phyloP scores from a whole-genome alignment of 805 yeast species.

The Candida coquimbonensis region DNA sequence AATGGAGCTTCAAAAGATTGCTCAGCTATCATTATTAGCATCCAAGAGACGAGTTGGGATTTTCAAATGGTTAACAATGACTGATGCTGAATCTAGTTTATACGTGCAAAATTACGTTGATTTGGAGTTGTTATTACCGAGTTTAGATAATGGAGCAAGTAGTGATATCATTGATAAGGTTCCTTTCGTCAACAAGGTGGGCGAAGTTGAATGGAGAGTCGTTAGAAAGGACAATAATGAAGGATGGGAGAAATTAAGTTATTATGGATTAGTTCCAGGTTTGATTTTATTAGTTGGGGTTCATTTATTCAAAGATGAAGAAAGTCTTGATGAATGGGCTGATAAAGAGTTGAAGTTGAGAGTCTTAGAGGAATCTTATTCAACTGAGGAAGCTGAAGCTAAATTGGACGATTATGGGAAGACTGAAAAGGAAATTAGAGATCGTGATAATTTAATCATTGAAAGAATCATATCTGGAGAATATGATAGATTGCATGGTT shows the following conservation, averaged over 20 bases:
- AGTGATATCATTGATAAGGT: slow-evolving; percentile 75
- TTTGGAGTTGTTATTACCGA: slow-evolving; percentile 45
- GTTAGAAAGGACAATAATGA: slow-evolving; percentile 70
- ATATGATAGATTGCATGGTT: slow-evolving; percentile 61
- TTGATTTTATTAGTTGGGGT: slow-evolving; percentile 49
- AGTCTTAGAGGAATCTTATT: slow-evolving; percentile 58
- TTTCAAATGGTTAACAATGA: slow-evolving; percentile 39
- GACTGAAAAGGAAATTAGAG: slow-evolving; percentile 48
- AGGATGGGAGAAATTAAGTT: slow-evolving; percentile 79
- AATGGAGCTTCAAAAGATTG: slow-evolving; percentile 62
- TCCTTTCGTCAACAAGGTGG: slow-evolving; percentile 75
- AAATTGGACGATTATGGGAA: slow-evolving; percentile 30
- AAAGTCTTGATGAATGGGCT: slow-evolving; percentile 68
- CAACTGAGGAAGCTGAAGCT: slow-evolving; percentile 41
- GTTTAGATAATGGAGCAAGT: slow-evolving; percentile 37
- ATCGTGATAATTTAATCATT: slow-evolving; percentile 70
- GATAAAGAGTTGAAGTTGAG: slow-evolving; percentile 73
- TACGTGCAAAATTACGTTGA: slow-evolving; percentile 56
- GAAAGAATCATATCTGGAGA: slow-evolving; percentile 81
- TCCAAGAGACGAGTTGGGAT: slow-evolving; percentile 48
- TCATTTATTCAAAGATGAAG: slow-evolving; percentile 43
- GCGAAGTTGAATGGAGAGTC: slow-evolving; percentile 72
- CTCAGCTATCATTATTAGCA: slow-evolving; percentile 59
- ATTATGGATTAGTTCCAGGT: slow-evolving; percentile 67
- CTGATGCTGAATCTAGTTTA: slow-evolving; percentile 45